Base-by-base conservation (phyloP, 257 asterid genomes). In the Solanum neorickii region DNA sequence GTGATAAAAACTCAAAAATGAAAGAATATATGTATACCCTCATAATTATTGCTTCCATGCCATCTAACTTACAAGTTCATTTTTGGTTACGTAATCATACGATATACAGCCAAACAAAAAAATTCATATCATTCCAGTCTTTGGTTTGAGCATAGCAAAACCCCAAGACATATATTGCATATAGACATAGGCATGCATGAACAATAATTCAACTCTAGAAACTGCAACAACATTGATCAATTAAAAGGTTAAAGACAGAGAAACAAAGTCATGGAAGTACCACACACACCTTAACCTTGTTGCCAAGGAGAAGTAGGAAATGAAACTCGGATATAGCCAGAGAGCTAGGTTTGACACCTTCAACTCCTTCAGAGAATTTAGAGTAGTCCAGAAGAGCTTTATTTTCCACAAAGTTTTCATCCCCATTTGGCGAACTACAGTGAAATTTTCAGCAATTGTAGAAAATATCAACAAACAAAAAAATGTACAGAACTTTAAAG, bases 401-500 rank as follows among this genome's bases (percentile, higher is more conserved):
- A 93, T 96, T 96, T 95, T 96, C 99, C 92, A 97, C 98, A 93
- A 97, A 96, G 90, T 97, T 97, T 87, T 95, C 98, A 90, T 96
- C 99, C 87, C 99, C 99, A 68, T 94, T 93, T 60, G 98, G 97
- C 29, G 93, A 96, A 91, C 99, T 97, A 88, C 90, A 91, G 47
- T 85, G 87, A 90, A 80, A 31, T 88, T 44, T 75, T 46, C 89
- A 46, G 91, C 47, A 82, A 88, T 82, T 86, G 39, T 84, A 49
- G 87, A 82, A 42, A 87, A 87, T 59, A 78, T 35, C 75, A 86
- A 56, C 9, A 65, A 23, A 75, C 39, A 86, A 83, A 59, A 8
- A 59, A 59, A 56, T 59, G 65, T 21, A 41, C 11, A 27, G 59
- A 44, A 76, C 68, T 73, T n/a, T 46, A 27, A 56, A 73, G 59